phyloP scores from a whole-genome alignment of 2,329 filamentous ascomycete species.

The Fusarium decemcellulare region DNA sequence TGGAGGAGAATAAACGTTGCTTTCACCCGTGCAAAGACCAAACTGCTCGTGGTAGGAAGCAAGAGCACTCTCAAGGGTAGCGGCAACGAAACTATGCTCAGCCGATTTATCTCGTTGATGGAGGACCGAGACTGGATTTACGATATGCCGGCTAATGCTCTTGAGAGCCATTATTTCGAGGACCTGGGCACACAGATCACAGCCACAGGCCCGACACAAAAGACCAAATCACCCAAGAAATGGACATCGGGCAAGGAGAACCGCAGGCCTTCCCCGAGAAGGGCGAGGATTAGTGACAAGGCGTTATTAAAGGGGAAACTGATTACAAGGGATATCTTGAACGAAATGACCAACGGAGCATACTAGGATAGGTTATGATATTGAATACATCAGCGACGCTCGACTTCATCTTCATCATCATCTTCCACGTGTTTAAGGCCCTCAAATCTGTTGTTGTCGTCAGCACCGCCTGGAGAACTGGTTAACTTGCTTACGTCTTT shows the following conservation, averaged over 20 bases:
- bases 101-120: conserved; percentile 82
- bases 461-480: not conserved
- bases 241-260: conserved; percentile 60
- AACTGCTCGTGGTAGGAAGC: conserved; percentile 90
- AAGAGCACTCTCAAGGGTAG: conserved; percentile 82
- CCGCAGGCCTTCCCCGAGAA: conserved; percentile 64
- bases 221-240: conserved; percentile 49
- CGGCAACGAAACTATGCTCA: conserved; percentile 81
- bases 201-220: conserved; percentile 48
- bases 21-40: conserved; percentile 92
- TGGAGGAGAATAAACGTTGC: conserved; percentile 97
- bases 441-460: conserved; percentile 50
- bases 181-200: conserved; percentile 67
- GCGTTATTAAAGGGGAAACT: conserved; percentile 76
- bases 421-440: conserved; percentile 45
- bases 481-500: conserved; percentile 55
- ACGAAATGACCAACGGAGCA: conserved; percentile 72
- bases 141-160: conserved; percentile 75
- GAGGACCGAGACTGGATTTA: conserved; percentile 85
- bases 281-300: conserved; percentile 71
- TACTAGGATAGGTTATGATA: conserved; percentile 42
- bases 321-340: conserved; percentile 82
- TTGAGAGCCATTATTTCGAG: conserved; percentile 78
- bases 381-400: not conserved
- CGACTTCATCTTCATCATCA: conserved; percentile 33